These are phyloP conservation scores for Beauveria varroae DNA, from an alignment of 2,329 filamentous ascomycete species.

Conservation along the genomic window DNA sequence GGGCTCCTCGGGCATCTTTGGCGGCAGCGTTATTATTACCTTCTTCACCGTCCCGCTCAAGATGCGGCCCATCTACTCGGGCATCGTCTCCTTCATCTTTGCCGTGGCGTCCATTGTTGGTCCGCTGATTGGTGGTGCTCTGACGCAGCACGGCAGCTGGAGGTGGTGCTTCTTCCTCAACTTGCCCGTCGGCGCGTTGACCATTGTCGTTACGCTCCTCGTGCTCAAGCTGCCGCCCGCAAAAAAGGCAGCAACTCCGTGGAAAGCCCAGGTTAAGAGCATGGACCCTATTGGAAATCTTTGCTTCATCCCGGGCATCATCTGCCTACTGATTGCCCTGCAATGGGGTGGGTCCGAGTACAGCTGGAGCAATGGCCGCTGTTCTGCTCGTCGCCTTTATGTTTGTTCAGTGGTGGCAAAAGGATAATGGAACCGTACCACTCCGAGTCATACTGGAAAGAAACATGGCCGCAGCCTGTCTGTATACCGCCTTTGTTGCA, in stretches of 20 bases:
- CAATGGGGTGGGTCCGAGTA: slow-evolving; percentile 36
- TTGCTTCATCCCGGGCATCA: slow-evolving; percentile 22
- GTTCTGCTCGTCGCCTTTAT: slow-evolving; percentile 34
- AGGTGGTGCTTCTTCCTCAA: slow-evolving; percentile 19
- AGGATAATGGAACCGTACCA: background rate
- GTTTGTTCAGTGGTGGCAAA: slow-evolving; percentile 19
- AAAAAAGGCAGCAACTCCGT: slow-evolving; percentile 5
- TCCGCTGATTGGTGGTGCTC: slow-evolving; percentile 17
- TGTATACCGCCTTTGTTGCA: background rate
- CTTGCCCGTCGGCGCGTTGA: slow-evolving; percentile 21
- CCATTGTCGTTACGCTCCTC: slow-evolving; percentile 17
- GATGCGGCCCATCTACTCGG: slow-evolving; percentile 21
- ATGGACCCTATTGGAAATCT: slow-evolving; percentile 17
- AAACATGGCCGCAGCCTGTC: background rate
- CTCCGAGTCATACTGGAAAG: background rate
- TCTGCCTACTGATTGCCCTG: slow-evolving; percentile 39
- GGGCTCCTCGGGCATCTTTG: slow-evolving; percentile 14
- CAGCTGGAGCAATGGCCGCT: slow-evolving; percentile 29
- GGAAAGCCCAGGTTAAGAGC: background rate
- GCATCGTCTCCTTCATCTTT: slow-evolving; percentile 21
- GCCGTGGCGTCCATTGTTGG: slow-evolving; percentile 12
- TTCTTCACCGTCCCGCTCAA: slow-evolving; percentile 25
- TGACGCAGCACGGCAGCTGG: slow-evolving; percentile 23
- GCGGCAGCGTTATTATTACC: slow-evolving; percentile 22
- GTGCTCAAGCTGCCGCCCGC: slow-evolving; percentile 9